A percentile compares a stretch with the other conserved stretches of the same genome.
Evolutionary conservation across 805 yeast species (phyloP).

Genomic region (Candida andamanensis): DNA sequence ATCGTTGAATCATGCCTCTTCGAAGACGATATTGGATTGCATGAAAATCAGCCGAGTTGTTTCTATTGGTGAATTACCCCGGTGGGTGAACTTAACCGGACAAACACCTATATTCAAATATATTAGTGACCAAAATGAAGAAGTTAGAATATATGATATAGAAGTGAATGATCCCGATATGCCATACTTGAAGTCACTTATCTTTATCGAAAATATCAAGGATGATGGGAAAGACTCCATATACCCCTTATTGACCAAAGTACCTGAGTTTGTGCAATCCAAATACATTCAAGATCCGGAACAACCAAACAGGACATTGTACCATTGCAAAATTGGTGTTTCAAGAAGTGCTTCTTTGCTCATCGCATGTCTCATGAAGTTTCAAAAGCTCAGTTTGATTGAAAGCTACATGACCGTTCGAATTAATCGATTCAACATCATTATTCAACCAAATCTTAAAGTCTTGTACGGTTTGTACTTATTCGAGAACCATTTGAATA

Average conservation of each 20-base stretch:
- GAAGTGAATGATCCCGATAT: conserved; percentile 6
- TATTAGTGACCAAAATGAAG: conserved; percentile 13
- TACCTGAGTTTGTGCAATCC: conserved; percentile 27
- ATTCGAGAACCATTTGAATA: conserved; percentile 21
- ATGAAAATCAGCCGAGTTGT: conserved; percentile 22
- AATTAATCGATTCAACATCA: conserved; percentile 35
- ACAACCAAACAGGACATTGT: conserved; percentile 15
- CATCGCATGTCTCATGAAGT: conserved; percentile 35
- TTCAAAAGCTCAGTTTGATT: conserved; percentile 23
- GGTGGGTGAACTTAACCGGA: conserved; percentile 18
- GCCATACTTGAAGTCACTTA: conserved; percentile 11
- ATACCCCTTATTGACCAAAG: conserved; percentile 20
- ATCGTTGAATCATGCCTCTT: conserved; percentile 29
- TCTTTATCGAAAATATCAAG: conserved; percentile 29
- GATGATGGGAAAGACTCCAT: conserved; percentile 38
- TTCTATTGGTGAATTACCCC: conserved; percentile 33
- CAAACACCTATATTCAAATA: conserved; percentile 16
- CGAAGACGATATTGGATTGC: conserved; percentile 21
- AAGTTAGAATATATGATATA: conserved; percentile 10
- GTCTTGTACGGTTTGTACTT: conserved; percentile 33
- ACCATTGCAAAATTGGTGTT: conserved; percentile 40
- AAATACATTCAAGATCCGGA: conserved; percentile 20
- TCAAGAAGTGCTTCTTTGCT: conserved; percentile 39
- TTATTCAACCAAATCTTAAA: conserved; percentile 38
- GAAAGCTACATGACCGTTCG: conserved; percentile 34